Conservation (phyloP, 2,329 filamentous ascomycete species). For the Fusarium secorum region DNA sequence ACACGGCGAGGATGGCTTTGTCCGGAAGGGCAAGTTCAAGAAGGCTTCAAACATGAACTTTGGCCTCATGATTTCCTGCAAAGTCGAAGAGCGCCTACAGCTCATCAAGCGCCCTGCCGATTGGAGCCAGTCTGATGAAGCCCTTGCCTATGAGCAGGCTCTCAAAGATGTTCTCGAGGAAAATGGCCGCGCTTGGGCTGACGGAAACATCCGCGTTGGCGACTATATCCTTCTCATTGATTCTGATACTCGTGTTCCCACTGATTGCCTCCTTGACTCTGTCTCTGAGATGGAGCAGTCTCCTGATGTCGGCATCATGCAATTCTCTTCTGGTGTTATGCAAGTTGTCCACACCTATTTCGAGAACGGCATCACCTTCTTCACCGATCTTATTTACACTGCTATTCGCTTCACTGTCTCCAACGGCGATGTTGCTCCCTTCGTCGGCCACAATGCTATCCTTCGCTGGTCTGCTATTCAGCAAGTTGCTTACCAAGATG, state of each 20-base stretch:
- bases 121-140: constrained; percentile 76
- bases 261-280: constrained; percentile 79
- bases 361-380: constrained; percentile 74
- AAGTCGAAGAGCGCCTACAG: constrained; percentile 73
- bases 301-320: constrained; percentile 79
- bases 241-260: constrained; percentile 80
- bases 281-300: constrained; percentile 84
- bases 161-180: constrained; percentile 73
- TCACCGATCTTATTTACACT: constrained; percentile 78
- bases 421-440: constrained; percentile 79
- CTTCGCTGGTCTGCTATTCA: constrained; percentile 80
- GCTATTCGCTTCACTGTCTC: constrained; percentile 80
- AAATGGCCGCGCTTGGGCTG: constrained; percentile 77
- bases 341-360: constrained; percentile 79
- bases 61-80: constrained; percentile 71
- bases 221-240: constrained; percentile 81
- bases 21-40: constrained; percentile 71
- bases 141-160: constrained; percentile 69
- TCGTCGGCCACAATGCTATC: constrained; percentile 82
- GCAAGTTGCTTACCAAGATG: constrained; percentile 73
- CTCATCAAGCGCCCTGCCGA: constrained; percentile 62
- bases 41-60: constrained; percentile 80
- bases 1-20: constrained; percentile 69
- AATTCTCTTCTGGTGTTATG: constrained; percentile 81
- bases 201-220: constrained; percentile 84